Evolutionary conservation across 2,329 filamentous ascomycete genomes (phyloP), one percentile per base, ranked within the genome.

Genomic region (Tolypocladium tundrense): DNA sequence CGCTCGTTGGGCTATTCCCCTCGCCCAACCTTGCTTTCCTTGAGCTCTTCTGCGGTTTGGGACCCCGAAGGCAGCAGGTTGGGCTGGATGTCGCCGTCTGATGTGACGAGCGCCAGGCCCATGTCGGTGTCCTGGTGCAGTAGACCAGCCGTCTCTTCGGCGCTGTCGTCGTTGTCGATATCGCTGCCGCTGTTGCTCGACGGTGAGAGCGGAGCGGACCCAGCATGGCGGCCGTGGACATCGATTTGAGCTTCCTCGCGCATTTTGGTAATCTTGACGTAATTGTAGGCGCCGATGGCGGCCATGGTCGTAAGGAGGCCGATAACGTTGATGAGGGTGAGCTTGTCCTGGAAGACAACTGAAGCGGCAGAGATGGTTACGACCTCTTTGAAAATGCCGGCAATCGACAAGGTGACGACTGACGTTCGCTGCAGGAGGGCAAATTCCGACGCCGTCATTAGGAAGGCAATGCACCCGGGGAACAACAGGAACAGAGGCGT

Each of bases 371-470:
- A 87, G 67, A 99, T 97, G 16, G 94, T 99, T 57, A 99, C 87
- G 45, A 97, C 94, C 75, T 99, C 94, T 72, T 99, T 99, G 80
- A 99, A 97, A 61, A 99, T 97, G 60, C 94, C 94, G 61, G 92
- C 96, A 65, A 99, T 97, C 55, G 89, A 95, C 52, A 99, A 81
- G 0, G 94, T 97, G 55, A 99, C 94, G 56, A 99, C 94, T 1
- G 90, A 95, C 0, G 93, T 97, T 53, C 94, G 90, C 77, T 97
- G 88, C 64, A 99, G 82, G 61, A 99, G 83, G 56, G 94, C 93
- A 70, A 97, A 99, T 73, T 99, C 94, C 57, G 90, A 92, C 0
- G 91, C 86, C 21, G 95, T 97, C 94, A 99, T 99, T 61, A 91
- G 83, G 71, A 99, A 99, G 2, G 94, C 94, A 56, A 99, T 87